Percentiles rank a stretch among this genome's conserved stretches.
Conservation (phyloP, 306 rosid species). For the Alnus glutinosa region DNA sequence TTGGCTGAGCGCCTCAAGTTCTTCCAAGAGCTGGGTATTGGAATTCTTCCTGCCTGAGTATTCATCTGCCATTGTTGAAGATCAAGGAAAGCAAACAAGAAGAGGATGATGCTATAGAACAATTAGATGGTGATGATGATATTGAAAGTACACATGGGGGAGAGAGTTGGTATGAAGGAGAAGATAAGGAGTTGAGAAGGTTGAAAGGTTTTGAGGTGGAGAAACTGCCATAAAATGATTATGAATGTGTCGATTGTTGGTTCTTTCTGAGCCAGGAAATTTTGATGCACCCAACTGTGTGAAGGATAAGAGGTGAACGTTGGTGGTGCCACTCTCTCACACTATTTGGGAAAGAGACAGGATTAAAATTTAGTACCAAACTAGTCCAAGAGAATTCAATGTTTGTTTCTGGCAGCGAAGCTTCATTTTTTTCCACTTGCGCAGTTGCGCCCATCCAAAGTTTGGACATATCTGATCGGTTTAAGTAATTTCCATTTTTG, state of each 20-base stretch:
- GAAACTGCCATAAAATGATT: conserved; percentile 34
- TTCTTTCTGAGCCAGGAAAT: conserved; percentile 49
- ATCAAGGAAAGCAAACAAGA: background rate
- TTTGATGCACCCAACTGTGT: conserved; percentile 33
- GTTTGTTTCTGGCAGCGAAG: background rate
- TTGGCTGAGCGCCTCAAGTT: conserved; percentile 81
- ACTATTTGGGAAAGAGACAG: conserved; percentile 7
- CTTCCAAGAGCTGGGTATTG: conserved; percentile 71
- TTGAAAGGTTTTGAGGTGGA: conserved; percentile 36
- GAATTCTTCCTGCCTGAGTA: conserved; percentile 45
- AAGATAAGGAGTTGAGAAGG: conserved; percentile 36
- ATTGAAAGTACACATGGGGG: background rate
- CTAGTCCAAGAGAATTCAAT: conserved; percentile 6
- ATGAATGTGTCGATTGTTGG: conserved; percentile 38
- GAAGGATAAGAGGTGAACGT: conserved; percentile 59
- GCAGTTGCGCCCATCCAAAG: background rate
- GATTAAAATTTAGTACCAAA: background rate
- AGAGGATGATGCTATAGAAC: background rate
- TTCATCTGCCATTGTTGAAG: conserved; percentile 54
- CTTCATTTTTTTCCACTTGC: background rate
- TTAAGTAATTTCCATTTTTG: too few species aligned
- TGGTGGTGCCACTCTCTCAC: conserved; percentile 15
- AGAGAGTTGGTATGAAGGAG: conserved; percentile 9
- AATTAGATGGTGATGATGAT: background rate
- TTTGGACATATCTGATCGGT: too few species aligned